phyloP scores from a whole-genome alignment of 345 rosid genomes.

The Eucalyptus regnans region DNA sequence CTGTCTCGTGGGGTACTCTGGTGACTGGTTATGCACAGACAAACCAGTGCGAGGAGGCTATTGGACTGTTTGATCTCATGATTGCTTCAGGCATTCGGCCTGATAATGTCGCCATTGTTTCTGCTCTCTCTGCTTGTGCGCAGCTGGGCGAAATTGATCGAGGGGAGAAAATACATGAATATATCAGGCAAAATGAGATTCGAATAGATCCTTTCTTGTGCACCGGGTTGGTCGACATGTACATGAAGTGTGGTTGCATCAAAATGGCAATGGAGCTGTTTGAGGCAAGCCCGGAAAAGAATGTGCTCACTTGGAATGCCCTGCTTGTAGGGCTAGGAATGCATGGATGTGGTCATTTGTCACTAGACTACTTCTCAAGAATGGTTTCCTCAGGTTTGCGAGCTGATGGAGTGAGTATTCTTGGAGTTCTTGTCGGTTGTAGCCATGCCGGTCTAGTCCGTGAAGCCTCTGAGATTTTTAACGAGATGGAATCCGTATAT shows the following conservation, averaged over 20 bases:
- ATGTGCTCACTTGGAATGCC: constrained; percentile 54
- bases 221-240: constrained; percentile 57
- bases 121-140: constrained; percentile 79
- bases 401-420: constrained; percentile 48
- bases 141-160: constrained; percentile 41
- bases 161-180: constrained; percentile 41
- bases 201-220: constrained; percentile 43
- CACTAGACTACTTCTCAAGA: constrained; percentile 29
- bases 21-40: constrained; percentile 47
- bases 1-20: constrained; percentile 63
- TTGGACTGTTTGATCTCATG: constrained; percentile 37
- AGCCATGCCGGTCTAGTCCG: constrained; percentile 60
- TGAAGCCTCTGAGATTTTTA: constrained; percentile 47
- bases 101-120: constrained; percentile 47
- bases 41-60: constrained; percentile 27
- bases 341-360: constrained; percentile 39
- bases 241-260: constrained; percentile 57
- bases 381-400: constrained; percentile 37
- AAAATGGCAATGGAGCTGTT: constrained; percentile 32
- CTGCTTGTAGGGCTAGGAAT: constrained; percentile 62
- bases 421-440: constrained; percentile 59
- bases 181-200: constrained; percentile 14
- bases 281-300: constrained; percentile 24
- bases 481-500: constrained; percentile 35
- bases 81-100: constrained; percentile 22